Evolutionary conservation across 2,329 filamentous ascomycete species (phyloP).

Genomic region (Aquanectria penicillioides): DNA sequence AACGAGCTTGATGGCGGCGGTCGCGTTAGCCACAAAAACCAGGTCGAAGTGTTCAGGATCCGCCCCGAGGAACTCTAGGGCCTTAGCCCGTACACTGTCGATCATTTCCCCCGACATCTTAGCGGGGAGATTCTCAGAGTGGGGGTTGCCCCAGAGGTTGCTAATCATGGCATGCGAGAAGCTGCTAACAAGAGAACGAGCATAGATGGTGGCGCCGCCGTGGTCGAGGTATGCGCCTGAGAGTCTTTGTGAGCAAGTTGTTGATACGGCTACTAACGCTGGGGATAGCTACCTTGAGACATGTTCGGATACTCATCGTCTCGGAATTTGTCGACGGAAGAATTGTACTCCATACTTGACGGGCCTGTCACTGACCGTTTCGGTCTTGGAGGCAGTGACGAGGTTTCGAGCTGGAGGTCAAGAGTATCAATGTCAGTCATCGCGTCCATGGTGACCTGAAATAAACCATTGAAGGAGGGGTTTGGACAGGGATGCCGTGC

Average conservation of each 20-base stretch:
- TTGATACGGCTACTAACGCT: background rate
- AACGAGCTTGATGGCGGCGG: slow-evolving; percentile 70
- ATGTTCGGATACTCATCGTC: slow-evolving; percentile 42
- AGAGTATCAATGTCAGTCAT: slow-evolving; percentile 10
- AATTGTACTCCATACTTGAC: slow-evolving; percentile 38
- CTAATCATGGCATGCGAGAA: slow-evolving; percentile 65
- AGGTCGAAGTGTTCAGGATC: slow-evolving; percentile 68
- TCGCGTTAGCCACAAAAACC: slow-evolving; percentile 70
- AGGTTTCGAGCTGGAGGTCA: slow-evolving; percentile 20
- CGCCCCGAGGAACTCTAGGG: slow-evolving; percentile 67
- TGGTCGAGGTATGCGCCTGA: slow-evolving; percentile 65
- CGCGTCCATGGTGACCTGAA: background rate
- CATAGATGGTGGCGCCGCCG: slow-evolving; percentile 66
- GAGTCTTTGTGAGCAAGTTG: slow-evolving; percentile 10
- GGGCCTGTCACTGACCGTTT: slow-evolving; percentile 16
- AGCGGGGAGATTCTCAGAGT: slow-evolving; percentile 70
- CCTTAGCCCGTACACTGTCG: slow-evolving; percentile 62
- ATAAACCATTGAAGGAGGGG: background rate
- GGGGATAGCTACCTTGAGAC: slow-evolving; percentile 34
- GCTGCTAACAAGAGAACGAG: slow-evolving; percentile 64
- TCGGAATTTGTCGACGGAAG: slow-evolving; percentile 36
- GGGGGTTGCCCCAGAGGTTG: slow-evolving; percentile 74
- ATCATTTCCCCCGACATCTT: slow-evolving; percentile 66
- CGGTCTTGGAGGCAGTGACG: slow-evolving; percentile 18
- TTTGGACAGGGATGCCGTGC: background rate